These are phyloP conservation scores for Adansonia digitata DNA, from an alignment of 345 rosid species.

Conservation along the genomic window DNA sequence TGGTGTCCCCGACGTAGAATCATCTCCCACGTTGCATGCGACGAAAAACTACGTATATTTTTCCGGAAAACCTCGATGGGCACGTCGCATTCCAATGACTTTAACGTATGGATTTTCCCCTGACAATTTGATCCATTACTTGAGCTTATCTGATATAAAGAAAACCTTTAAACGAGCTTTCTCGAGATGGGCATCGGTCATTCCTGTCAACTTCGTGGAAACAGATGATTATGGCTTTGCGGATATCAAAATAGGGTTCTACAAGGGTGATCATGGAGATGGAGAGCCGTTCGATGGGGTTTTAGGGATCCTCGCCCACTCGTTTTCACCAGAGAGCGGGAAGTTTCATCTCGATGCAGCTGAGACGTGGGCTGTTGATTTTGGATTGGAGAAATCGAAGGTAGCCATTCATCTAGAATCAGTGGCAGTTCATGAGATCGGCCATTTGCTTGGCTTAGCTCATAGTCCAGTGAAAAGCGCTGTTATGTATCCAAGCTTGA, in stretches of 20 bases:
- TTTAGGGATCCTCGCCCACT: constrained; percentile 67
- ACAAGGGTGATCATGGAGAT: constrained; percentile 79
- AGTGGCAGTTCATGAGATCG: constrained; percentile 81
- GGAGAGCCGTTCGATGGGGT: constrained; percentile 90
- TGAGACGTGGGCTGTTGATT: constrained; percentile 84
- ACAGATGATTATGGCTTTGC: constrained; percentile 50
- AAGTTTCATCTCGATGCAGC: constrained; percentile 70
- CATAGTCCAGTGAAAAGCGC: constrained; percentile 63
- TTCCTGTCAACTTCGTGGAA: constrained; percentile 60
- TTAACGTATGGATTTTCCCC: constrained; percentile 67
- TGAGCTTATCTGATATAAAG: constrained; percentile 32
- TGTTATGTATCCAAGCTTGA: constrained; percentile 87
- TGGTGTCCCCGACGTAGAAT: constrained; percentile 42
- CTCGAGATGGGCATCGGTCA: constrained; percentile 60
- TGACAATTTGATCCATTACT: constrained; percentile 37
- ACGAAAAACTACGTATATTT: constrained; percentile 41
- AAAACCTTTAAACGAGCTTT: constrained; percentile 55
- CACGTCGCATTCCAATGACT: constrained; percentile 39
- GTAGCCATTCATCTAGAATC: constrained; percentile 84
- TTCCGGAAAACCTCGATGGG: constrained; percentile 69
- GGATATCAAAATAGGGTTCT: constrained; percentile 75
- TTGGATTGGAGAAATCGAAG: constrained; percentile 42
- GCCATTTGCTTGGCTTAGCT: constrained; percentile 68
- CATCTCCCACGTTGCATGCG: constrained; percentile 25
- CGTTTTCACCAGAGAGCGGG: constrained; percentile 83